Base-by-base conservation (phyloP, 208 protist genomes). In the Trypanosoma caninum region DNA sequence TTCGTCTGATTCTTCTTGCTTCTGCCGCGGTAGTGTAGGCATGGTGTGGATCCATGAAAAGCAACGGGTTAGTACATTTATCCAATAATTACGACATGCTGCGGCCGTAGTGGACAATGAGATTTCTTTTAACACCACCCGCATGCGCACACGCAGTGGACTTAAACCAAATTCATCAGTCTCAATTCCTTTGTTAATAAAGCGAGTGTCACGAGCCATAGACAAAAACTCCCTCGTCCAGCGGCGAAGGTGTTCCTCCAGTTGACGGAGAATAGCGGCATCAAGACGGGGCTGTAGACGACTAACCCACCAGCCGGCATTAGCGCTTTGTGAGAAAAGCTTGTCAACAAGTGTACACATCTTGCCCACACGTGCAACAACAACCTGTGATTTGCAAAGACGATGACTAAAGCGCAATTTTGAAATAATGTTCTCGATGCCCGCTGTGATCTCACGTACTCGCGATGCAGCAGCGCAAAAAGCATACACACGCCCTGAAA, bases 171-270 rank as follows among this genome's bases (percentile, higher is more conserved):
- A 96, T 40, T 89, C 78, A 13, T 87, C 82, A 41, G 87, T 96
- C 64, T 82, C 70, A 3, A 64, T 57, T n/a, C 23, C 46, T 11
- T 54, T 55, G 31, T 84, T 70, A 18, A 94, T 53, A 63, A 83
- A 93, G 22, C 81, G 74, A 8, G 70, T 41, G 57, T 96, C 78
- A 52, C 69, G 59, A 35, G 74, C 75, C 82, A 96, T 91, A 9
- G 82, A 82, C 8, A 77, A n/a, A 64, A 91, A 96, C 63, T 96
- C 90, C 33, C 66, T 55, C 10, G 86, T 89, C 85, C 87, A 96
- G 5, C 80, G 76, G 38, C 79, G 76, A 46, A 94, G 69, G 4
- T 90, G 72, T 48, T 72, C 78, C 48, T 79, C 59, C 38, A 96
- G 54, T 60, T 94, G 90, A n/a, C 52, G 55, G 7, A 76, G 14